Evolutionary conservation across 352 stramenopile species (phyloP), one percentile per base, ranked within the genome.

Genomic region (Phytophthora idaei): DNA sequence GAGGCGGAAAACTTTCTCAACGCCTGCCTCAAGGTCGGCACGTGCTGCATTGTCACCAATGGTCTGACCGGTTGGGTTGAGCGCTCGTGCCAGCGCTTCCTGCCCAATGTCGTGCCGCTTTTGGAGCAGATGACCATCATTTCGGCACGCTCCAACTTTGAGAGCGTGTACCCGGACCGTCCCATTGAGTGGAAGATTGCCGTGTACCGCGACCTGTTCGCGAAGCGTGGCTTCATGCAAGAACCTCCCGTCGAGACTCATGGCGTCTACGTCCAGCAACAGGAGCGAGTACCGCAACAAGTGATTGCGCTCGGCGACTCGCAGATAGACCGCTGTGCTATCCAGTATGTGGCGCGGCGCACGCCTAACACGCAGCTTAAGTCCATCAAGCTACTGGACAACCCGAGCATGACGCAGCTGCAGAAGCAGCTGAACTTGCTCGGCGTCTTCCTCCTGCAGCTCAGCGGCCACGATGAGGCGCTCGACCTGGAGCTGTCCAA

Each of bases 181-280:
- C 82, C 85, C 5, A 79, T 90, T 32, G 81, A 94, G 64, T 94
- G 87, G 87, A 94, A 94, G 62, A 88, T 92, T 28, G 81, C 84
- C 1, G 80, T 75, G 21, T 94, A 88, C 59, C 79, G 76, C 5
- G 78, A 90, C 37, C 55, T 93, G 12, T 49, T 94, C 6, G 65
- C 69, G 15, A 80, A 80, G 44, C 67, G 45, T 14, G 71, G 62
- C 29, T 68, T 71, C 4, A 41, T 62, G 29, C 69, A 74, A n/a
- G 37, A 68, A 15, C 44, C 57, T 5, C 57, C 59, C 5, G 50
- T 75, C 12, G 64, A 74, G 37, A 69, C 62, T 15, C 63, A 57
- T 39, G 46, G 31, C 6, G 58, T 52, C 5, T 74, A 64, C 52
- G 45, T 80, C 14, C 62, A 75, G 46, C 66, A 77, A 50, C 53